These are phyloP conservation scores for Asterionellopsis glacialis DNA, from an alignment of 108 stramenopile species.

Conservation along the genomic window DNA sequence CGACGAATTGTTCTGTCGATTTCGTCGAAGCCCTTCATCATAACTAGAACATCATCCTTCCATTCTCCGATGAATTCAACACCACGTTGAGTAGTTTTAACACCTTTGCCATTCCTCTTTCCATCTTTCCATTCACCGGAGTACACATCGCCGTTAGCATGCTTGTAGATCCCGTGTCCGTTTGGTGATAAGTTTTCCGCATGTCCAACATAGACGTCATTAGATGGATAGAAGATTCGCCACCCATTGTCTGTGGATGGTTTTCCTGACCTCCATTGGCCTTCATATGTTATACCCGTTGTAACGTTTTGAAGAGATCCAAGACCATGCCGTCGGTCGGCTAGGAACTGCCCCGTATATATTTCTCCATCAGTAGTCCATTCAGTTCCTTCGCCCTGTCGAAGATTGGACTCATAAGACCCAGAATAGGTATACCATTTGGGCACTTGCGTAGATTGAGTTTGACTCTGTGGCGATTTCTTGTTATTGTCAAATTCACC, in stretches of 20 bases:
- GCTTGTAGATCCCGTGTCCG: constrained; percentile 5
- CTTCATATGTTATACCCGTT: constrained; percentile 7
- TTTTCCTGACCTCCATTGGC: not conserved
- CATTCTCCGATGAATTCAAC: constrained; percentile 36
- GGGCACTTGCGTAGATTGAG: too few species aligned
- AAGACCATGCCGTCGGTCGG: constrained; percentile 5
- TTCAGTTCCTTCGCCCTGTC: constrained; percentile 12
- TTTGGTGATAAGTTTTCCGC: not conserved
- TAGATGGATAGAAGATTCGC: constrained; percentile 1
- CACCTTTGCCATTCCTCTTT: constrained; percentile 36
- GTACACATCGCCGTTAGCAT: constrained; percentile 12
- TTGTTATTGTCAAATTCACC: too few species aligned
- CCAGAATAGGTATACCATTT: constrained; percentile 8
- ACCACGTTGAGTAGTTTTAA: constrained; percentile 31
- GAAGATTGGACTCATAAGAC: not conserved
- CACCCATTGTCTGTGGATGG: constrained; percentile 1
- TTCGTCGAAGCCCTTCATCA: constrained; percentile 31
- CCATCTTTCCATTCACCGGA: constrained; percentile 31
- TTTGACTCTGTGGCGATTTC: too few species aligned
- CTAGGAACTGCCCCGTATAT: constrained; percentile 2
- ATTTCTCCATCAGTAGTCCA: constrained; percentile 6
- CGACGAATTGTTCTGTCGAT: constrained; percentile 26
- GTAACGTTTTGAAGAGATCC: constrained; percentile 4
- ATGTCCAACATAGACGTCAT: constrained; percentile 1
- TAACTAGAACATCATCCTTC: constrained; percentile 27